phyloP scores from a whole-genome alignment of 345 rosid species.

The Gossypium anomalum region DNA sequence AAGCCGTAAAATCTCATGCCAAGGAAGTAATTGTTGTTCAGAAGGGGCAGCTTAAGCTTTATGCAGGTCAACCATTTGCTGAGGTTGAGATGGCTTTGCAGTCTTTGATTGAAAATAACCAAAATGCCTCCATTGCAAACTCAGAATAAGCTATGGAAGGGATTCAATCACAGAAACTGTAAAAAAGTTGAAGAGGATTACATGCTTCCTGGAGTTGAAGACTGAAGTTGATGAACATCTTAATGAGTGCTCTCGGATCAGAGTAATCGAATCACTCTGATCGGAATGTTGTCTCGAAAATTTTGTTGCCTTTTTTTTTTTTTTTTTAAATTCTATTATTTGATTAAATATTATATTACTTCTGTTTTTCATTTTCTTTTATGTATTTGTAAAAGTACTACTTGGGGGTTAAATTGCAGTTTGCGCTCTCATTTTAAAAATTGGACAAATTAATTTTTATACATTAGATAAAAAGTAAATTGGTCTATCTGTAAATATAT shows the following conservation, averaged over 20 bases:
- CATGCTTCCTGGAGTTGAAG: neutral
- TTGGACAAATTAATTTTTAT: too few species aligned
- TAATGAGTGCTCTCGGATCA: neutral
- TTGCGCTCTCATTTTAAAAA: too few species aligned
- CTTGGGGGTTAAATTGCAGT: too few species aligned
- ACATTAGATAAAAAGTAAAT: too few species aligned
- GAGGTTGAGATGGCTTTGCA: constrained; percentile 64
- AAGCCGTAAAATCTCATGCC: constrained; percentile 38
- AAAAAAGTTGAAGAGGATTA: neutral
- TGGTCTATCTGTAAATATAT: too few species aligned
- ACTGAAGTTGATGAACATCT: neutral
- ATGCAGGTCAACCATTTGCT: constrained; percentile 67
- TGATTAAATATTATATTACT: neutral
- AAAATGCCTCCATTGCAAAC: constrained; percentile 10
- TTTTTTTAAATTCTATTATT: too few species aligned
- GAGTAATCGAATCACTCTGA: neutral
- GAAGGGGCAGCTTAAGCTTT: constrained; percentile 71
- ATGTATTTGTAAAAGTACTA: too few species aligned
- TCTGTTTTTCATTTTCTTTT: too few species aligned
- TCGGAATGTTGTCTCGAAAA: neutral
- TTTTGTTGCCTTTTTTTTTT: neutral
- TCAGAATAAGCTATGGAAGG: constrained; percentile 1
- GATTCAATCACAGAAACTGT: neutral
- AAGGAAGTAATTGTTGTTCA: constrained; percentile 56
- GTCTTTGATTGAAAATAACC: constrained; percentile 41